Percentiles rank a stretch among this genome's conserved stretches.
Evolutionary conservation across 331 rosid genomes (phyloP).

Genomic region (Rosa hybrid): DNA sequence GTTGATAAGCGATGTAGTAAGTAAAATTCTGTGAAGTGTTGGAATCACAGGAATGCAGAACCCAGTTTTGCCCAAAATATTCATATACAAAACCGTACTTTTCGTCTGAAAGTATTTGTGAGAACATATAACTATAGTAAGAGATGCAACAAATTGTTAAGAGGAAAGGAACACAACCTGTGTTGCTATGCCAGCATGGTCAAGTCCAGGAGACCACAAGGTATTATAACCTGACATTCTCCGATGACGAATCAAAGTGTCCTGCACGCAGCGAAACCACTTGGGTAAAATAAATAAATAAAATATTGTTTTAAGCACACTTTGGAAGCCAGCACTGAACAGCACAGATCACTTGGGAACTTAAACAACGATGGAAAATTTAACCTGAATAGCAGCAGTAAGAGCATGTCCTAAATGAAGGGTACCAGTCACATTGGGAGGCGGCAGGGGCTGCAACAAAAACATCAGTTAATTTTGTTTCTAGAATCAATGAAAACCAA

Average conservation of each 20-base stretch:
- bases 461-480: background rate
- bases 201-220: constrained; percentile 96
- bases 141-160: too few species aligned
- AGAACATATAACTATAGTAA: too few species aligned
- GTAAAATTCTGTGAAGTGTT: too few species aligned
- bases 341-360: constrained; percentile 9
- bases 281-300: background rate
- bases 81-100: too few species aligned
- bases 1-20: too few species aligned
- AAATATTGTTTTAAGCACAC: background rate
- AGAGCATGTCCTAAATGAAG: constrained; percentile 96
- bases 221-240: constrained; percentile 89
- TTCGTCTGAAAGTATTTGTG: too few species aligned
- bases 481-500: background rate
- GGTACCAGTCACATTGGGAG: constrained; percentile 95
- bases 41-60: too few species aligned
- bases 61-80: too few species aligned
- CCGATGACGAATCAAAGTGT: constrained; percentile 85
- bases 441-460: constrained; percentile 76
- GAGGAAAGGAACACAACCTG: constrained; percentile 53
- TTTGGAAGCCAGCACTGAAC: constrained; percentile 13
- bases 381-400: constrained; percentile 91
- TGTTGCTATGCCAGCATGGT: constrained; percentile 96
- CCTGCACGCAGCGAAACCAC: constrained; percentile 50
- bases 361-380: background rate